Evolutionary conservation across 164 flowering plant genomes (phyloP).

Genomic region (Vitis cinerea): DNA sequence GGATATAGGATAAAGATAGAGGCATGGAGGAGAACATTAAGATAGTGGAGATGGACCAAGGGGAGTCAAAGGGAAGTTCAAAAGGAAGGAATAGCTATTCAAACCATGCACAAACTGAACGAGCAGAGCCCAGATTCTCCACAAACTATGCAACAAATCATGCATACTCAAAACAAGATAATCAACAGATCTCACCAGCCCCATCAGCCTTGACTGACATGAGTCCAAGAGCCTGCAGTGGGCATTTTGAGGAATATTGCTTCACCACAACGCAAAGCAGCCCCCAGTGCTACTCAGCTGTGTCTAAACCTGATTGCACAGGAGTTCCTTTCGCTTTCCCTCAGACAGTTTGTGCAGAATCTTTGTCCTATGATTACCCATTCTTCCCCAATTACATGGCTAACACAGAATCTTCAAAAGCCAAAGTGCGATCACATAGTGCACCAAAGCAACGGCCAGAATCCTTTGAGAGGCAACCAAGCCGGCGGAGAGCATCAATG

Average conservation of each 20-base stretch:
- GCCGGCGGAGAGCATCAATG: slow-evolving; percentile 55
- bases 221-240: slow-evolving; percentile 78
- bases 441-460: slow-evolving; percentile 92
- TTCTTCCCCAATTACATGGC: slow-evolving; percentile 94
- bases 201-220: slow-evolving; percentile 69
- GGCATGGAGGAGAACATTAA: slow-evolving; percentile 78
- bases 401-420: slow-evolving; percentile 84
- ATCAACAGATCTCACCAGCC: slow-evolving; percentile 56
- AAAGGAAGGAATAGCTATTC: slow-evolving; percentile 65
- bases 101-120: slow-evolving; percentile 37
- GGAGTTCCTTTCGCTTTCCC: slow-evolving; percentile 46
- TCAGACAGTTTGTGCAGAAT: slow-evolving; percentile 60
- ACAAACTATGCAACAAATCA: slow-evolving; percentile 29
- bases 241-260: slow-evolving; percentile 74
- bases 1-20: slow-evolving; percentile 53
- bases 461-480: slow-evolving; percentile 69
- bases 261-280: slow-evolving; percentile 76
- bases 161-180: slow-evolving; percentile 41
- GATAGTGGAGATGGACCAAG: slow-evolving; percentile 82
- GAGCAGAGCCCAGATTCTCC: slow-evolving; percentile 47
- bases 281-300: slow-evolving; percentile 66
- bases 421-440: slow-evolving; percentile 89
- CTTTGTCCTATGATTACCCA: slow-evolving; percentile 56
- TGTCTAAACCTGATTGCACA: slow-evolving; percentile 52
- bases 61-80: slow-evolving; percentile 45